These are phyloP conservation scores for Maudiozyma humilis DNA, from an alignment of 1,139 yeast genomes.

Conservation along the genomic window DNA sequence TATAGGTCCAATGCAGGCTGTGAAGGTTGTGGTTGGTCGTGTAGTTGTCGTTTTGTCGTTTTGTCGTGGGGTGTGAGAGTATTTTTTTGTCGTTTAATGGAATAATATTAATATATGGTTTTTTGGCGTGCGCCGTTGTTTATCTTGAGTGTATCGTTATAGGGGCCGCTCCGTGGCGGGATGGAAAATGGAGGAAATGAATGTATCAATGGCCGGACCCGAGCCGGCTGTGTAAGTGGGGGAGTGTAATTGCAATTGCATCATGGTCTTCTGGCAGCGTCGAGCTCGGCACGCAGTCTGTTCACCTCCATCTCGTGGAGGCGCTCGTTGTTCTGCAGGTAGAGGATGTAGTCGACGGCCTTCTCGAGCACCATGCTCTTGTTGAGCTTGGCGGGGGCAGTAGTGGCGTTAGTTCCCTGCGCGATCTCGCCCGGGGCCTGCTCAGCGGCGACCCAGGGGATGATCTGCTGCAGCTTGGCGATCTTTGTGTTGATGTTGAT, in stretches of 20 bases:
- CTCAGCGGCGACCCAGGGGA: conserved; percentile 43
- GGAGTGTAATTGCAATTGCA: neutral
- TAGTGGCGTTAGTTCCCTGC: neutral
- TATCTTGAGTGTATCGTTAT: conserved; percentile 1
- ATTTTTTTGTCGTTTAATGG: too few relatives aligned
- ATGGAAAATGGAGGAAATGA: neutral
- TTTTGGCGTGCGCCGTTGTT: too few relatives aligned
- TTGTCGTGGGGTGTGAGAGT: too few relatives aligned
- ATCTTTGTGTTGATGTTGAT: conserved; percentile 66
- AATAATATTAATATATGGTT: too few relatives aligned
- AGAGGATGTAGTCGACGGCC: conserved; percentile 52
- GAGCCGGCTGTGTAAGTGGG: neutral
- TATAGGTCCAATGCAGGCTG: too few relatives aligned
- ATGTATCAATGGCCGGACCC: neutral
- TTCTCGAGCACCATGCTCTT: conserved; percentile 59
- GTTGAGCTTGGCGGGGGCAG: conserved; percentile 36
- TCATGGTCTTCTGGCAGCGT: conserved; percentile 8
- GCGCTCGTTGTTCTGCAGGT: conserved; percentile 41
- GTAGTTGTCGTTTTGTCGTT: too few relatives aligned
- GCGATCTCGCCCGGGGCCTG: conserved; percentile 48
- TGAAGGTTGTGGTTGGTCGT: too few relatives aligned
- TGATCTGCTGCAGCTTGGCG: conserved; percentile 57
- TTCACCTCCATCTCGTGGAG: conserved; percentile 31
- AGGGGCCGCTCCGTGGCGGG: neutral
- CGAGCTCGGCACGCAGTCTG: conserved; percentile 31